phyloP scores from a whole-genome alignment of 78 protist species.

The Emiliania huxleyi region DNA sequence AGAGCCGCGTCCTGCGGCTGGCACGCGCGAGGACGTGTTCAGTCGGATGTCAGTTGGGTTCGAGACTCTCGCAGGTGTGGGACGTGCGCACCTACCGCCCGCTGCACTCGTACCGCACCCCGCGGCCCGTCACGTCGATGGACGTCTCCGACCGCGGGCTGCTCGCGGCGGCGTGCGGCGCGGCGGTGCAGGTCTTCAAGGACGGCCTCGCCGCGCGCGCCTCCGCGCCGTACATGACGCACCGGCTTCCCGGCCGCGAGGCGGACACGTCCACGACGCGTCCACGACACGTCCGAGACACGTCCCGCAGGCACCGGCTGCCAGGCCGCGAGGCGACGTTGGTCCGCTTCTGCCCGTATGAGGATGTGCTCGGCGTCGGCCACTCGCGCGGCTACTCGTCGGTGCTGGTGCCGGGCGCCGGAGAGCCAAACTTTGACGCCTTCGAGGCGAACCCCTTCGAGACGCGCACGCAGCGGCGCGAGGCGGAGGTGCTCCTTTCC shows the following conservation, averaged over 20 bases:
- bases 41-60: too few species aligned
- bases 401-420: conserved; percentile 79
- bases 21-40: too few species aligned
- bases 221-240: conserved; percentile 69
- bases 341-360: conserved; percentile 90
- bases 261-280: too few species aligned
- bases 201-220: conserved; percentile 38
- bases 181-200: conserved; percentile 64
- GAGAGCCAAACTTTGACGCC: conserved; percentile 94
- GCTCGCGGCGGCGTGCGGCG: conserved; percentile 76
- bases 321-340: background rate
- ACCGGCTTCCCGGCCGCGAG: background rate
- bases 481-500: conserved; percentile 76
- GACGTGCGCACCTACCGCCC: conserved; percentile 85
- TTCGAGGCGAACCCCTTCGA: conserved; percentile 92
- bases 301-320: too few species aligned
- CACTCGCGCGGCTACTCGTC: conserved; percentile 22
- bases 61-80: conserved; percentile 80
- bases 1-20: too few species aligned
- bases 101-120: conserved; percentile 72
- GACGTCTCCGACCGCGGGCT: conserved; percentile 77
- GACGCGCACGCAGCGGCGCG: conserved; percentile 55
- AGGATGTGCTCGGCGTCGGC: conserved; percentile 92
- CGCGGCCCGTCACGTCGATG: conserved; percentile 54
- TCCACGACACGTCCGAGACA: too few species aligned